Base-by-base conservation (phyloP, 805 yeast genomes). In the Starmerella floris region DNA sequence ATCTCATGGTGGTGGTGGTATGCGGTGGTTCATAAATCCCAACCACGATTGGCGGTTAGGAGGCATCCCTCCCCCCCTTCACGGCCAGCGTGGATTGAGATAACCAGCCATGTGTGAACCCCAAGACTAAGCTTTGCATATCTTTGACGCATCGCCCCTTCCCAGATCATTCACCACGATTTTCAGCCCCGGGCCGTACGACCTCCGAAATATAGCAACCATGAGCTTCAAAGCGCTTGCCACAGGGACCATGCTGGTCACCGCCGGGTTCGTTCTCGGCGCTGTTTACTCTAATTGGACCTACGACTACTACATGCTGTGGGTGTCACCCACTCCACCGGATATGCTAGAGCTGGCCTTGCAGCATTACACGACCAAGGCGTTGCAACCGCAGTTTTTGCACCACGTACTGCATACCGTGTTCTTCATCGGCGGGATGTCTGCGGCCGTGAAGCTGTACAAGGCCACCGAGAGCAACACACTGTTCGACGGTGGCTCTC, bases 401-500 rank as follows among this genome's bases (percentile, higher is more conserved):
- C 71, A 76, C 52, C 73, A 76, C 53, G 70, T 72, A 19, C 66
- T 84, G 53, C 93, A 83, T 53, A 62, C 56, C 26, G 74, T 81
- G 40, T 60, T 76, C 34, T 68, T 57, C 1, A 39, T 85, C 23
- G 96, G 94, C 3, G 67, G 84, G 43, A 35, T 74, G 37, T 95
- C 95, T 5, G 66, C 77, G 44, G 67, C 79, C 51, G 70, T 81
- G 58, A 84, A 84, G 66, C 70, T 88, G 43, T 84, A 79, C 66
- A 80, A 79, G 63, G 96, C 97, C n/a, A 59, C 73, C 36, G 88
- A 80, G 40, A 93, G 88, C 38, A 71, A 82, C 55, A 78, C 80
- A 60, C 72, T 79, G 59, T 88, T 91, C 58, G 98, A 88, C 62
- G 94, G 93, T 54, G 94, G 87, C 35, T 68, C 93, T 10, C 66